phyloP scores from a whole-genome alignment of 805 yeast genomes.

The Wickerhamomyces rabaulensis region DNA sequence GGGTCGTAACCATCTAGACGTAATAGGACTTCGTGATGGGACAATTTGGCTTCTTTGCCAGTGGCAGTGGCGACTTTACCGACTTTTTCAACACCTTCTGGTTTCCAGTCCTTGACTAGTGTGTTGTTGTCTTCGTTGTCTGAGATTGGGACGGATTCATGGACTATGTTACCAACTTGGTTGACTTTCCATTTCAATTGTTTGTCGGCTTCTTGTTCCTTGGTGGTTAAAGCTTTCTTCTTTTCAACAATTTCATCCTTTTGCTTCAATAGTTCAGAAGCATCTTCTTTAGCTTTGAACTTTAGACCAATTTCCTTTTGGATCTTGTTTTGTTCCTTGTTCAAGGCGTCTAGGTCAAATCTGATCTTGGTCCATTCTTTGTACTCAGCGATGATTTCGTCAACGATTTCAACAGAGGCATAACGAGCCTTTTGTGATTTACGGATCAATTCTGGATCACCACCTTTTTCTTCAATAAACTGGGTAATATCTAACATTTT shows the following conservation, averaged over 20 bases:
- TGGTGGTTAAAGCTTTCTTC: conserved; percentile 59
- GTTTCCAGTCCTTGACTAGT: conserved; percentile 82
- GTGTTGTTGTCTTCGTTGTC: conserved; percentile 89
- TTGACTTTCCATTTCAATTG: conserved; percentile 75
- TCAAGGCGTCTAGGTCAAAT: conserved; percentile 84
- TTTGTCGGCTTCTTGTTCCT: conserved; percentile 77
- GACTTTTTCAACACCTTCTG: conserved; percentile 57
- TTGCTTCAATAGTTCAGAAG: conserved; percentile 71
- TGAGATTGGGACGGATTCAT: conserved; percentile 83
- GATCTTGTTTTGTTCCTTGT: conserved; percentile 81
- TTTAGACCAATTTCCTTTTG: conserved; percentile 92
- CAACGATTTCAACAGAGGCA: conserved; percentile 90
- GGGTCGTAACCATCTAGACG: conserved; percentile 98
- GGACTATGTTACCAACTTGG: conserved; percentile 91
- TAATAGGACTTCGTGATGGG: conserved; percentile 92
- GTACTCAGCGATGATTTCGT: conserved; percentile 88
- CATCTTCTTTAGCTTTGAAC: conserved; percentile 94
- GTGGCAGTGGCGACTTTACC: conserved; percentile 72
- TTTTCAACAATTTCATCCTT: conserved; percentile 70
- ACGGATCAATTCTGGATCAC: conserved; percentile 85
- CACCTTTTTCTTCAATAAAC: conserved; percentile 95
- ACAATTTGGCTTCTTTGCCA: conserved; percentile 68
- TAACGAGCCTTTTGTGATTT: conserved; percentile 92
- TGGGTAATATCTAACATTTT: conserved; percentile 86
- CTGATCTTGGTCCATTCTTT: conserved; percentile 87